Evolutionary conservation across 305 asterid species (phyloP).

Genomic region (Fraxinus platypoda): DNA sequence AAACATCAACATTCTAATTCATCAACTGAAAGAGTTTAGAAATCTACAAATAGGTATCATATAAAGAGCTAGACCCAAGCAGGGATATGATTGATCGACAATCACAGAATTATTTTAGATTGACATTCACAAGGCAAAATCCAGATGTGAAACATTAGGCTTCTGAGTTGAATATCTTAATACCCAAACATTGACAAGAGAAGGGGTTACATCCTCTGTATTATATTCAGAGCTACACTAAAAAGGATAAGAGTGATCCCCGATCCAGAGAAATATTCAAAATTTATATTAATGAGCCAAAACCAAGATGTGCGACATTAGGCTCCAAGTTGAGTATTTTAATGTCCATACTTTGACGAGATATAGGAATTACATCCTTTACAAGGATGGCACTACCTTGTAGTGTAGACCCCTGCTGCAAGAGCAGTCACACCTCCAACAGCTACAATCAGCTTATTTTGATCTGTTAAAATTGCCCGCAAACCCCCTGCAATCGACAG

Average conservation of each 20-base stretch:
- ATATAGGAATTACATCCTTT: conserved; percentile 9
- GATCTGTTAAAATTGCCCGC: conserved; percentile 82
- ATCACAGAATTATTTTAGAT: background rate
- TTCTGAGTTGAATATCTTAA: background rate
- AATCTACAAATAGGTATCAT: background rate
- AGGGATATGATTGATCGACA: background rate
- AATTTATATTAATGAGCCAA: background rate
- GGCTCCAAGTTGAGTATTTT: background rate
- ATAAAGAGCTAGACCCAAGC: background rate
- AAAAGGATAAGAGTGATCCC: background rate
- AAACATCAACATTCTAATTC: background rate
- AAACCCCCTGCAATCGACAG: conserved; percentile 61
- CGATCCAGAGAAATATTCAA: background rate
- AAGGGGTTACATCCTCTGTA: background rate
- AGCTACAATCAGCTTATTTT: conserved; percentile 86
- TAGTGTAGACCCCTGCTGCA: conserved; percentile 94
- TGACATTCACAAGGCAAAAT: background rate
- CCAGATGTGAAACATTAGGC: background rate
- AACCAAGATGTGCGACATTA: background rate
- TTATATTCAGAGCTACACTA: background rate
- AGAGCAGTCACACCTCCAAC: conserved; percentile 98
- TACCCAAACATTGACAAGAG: background rate
- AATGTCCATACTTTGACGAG: background rate
- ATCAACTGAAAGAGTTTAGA: background rate
- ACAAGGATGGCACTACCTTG: conserved; percentile 55